phyloP scores from a whole-genome alignment of 306 rosid species.

The Cucumis cinereus region DNA sequence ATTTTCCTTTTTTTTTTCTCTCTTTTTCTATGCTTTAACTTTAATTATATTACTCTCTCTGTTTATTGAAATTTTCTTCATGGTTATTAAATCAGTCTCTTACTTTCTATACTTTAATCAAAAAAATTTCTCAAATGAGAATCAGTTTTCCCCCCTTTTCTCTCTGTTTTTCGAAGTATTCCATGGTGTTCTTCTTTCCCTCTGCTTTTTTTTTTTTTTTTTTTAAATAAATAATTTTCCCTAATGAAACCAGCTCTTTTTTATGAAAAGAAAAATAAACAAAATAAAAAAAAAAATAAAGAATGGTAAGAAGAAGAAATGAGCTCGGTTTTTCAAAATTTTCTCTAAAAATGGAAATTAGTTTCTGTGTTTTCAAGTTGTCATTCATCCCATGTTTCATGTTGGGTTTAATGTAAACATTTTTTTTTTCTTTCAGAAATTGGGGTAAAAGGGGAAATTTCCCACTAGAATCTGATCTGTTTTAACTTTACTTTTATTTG shows the following conservation, averaged over 20 bases:
- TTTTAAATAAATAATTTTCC: not conserved
- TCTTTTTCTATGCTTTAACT: not conserved
- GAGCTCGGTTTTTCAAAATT: not conserved
- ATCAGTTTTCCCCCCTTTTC: not conserved
- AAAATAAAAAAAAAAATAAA: not conserved
- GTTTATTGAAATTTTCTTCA: too few species aligned
- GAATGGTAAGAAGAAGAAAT: not conserved
- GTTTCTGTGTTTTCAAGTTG: not conserved
- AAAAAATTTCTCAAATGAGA: not conserved
- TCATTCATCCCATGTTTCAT: not conserved
- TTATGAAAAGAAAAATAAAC: not conserved
- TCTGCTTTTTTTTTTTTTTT: not conserved
- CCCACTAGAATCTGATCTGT: not conserved
- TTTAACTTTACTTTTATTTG: not conserved
- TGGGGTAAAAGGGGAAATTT: not conserved
- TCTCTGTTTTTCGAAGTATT: not conserved
- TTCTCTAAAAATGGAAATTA: conserved; percentile 17
- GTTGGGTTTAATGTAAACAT: not conserved
- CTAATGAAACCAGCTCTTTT: not conserved
- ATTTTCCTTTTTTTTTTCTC: not conserved
- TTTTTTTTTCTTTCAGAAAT: not conserved
- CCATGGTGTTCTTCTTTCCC: not conserved
- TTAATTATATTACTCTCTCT: not conserved
- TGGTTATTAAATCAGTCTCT: not conserved
- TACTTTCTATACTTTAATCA: too few species aligned